Conservation (phyloP, 768 basidiomycete genomes). For the Suillus placidus region DNA sequence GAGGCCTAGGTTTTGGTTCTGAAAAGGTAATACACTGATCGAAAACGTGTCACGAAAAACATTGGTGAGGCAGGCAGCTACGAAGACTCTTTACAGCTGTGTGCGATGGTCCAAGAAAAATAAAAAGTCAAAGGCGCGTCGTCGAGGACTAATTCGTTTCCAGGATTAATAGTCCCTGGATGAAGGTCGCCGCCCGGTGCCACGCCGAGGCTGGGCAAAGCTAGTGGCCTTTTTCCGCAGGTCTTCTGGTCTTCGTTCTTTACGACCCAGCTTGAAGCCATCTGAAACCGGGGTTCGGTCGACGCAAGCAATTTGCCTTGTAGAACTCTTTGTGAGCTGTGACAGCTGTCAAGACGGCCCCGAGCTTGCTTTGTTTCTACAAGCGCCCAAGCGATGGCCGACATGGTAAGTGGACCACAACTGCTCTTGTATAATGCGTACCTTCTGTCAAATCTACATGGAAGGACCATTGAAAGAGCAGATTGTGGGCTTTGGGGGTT, state of each 20-base stretch:
- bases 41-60: not conserved
- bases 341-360: conserved; percentile 8
- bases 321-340: conserved; percentile 25
- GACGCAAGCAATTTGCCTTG: conserved; percentile 2
- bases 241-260: conserved; percentile 5
- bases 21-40: not conserved
- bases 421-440: conserved; percentile 4
- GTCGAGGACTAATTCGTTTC: conserved; percentile 2
- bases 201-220: conserved; percentile 9
- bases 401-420: conserved; percentile 20
- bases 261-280: conserved; percentile 2
- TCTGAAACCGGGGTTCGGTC: conserved; percentile 6
- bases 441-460: not conserved
- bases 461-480: conserved; percentile 8
- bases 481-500: not conserved
- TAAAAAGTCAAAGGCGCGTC: not conserved
- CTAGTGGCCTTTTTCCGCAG: not conserved
- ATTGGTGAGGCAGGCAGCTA: not conserved
- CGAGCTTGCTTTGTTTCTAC: conserved; percentile 7
- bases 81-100: not conserved
- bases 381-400: conserved; percentile 16
- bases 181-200: conserved; percentile 11
- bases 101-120: not conserved
- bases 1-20: not conserved
- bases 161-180: conserved; percentile 5